A percentile compares a stretch with the other conserved stretches of the same genome.
These are phyloP conservation scores for Taphrina wiesneri DNA, from an alignment of 1,139 yeast genomes.

Conservation along the genomic window DNA sequence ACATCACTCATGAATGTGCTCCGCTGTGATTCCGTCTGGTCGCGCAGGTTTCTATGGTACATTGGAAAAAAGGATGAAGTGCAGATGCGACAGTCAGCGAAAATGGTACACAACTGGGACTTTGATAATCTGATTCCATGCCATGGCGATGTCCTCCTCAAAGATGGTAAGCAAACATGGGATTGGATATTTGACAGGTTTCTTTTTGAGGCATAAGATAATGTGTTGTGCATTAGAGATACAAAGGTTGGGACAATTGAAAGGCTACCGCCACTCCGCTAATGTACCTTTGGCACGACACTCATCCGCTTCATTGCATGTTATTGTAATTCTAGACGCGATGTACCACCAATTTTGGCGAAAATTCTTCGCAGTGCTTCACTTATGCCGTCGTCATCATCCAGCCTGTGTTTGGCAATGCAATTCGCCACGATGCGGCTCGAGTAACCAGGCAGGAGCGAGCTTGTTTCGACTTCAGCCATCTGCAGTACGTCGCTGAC, in stretches of 20 bases:
- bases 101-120: background rate
- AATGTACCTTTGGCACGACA: background rate
- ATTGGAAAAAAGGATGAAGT: constrained; percentile 4
- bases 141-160: constrained; percentile 59
- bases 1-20: constrained; percentile 6
- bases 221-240: no score
- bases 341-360: constrained; percentile 13
- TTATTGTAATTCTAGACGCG: constrained; percentile 1
- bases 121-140: constrained; percentile 46
- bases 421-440: constrained; percentile 19
- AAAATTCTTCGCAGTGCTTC: constrained; percentile 18
- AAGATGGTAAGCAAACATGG: constrained; percentile 37
- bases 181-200: constrained; percentile 9
- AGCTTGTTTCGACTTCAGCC: constrained; percentile 18
- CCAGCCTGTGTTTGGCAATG: constrained; percentile 16
- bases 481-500: constrained; percentile 15
- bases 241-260: no score
- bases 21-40: constrained; percentile 3
- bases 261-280: background rate
- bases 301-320: background rate
- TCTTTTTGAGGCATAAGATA: no score
- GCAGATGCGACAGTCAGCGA: constrained; percentile 9
- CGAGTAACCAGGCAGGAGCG: constrained; percentile 17
- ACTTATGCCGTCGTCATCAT: constrained; percentile 20
- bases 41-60: constrained; percentile 14